Evolutionary conservation across 1,139 yeast genomes (phyloP).

Genomic region (Eremothecium gossypii): DNA sequence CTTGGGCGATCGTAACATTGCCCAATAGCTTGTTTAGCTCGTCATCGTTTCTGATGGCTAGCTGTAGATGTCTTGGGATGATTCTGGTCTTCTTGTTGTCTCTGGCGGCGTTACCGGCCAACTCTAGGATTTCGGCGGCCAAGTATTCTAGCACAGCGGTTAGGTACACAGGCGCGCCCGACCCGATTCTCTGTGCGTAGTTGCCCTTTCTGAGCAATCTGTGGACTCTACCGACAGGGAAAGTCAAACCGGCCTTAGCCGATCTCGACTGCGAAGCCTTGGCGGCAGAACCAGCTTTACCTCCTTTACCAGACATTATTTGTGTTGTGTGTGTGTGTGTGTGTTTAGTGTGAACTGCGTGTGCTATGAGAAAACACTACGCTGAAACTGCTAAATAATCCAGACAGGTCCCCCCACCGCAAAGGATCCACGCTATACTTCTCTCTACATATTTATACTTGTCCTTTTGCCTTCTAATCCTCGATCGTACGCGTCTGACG

Average conservation of each 20-base stretch:
- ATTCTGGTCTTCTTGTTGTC: slow-evolving; percentile 98
- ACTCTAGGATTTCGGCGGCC: slow-evolving; percentile 94
- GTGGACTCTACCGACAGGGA: slow-evolving; percentile 99
- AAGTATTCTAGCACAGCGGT: slow-evolving; percentile 94
- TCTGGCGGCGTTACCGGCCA: slow-evolving; percentile 99
- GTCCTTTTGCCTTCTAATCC: too few relatives aligned
- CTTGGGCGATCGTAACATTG: slow-evolving; percentile 91
- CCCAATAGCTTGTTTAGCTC: slow-evolving; percentile 91
- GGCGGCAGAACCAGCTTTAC: slow-evolving; percentile 87
- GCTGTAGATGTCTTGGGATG: slow-evolving; percentile 96
- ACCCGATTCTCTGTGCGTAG: slow-evolving; percentile 98
- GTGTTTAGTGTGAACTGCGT: background rate
- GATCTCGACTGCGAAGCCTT: slow-evolving; percentile 97
- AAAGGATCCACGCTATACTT: too few relatives aligned
- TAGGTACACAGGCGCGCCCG: slow-evolving; percentile 94
- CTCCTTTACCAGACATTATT: slow-evolving; percentile 96
- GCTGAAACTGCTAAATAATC: too few relatives aligned
- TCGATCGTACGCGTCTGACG: too few relatives aligned
- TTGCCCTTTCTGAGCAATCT: slow-evolving; percentile 95
- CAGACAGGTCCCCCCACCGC: too few relatives aligned
- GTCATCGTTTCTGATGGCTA: slow-evolving; percentile 97
- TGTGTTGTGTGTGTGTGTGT: background rate
- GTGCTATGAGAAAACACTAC: too few relatives aligned
- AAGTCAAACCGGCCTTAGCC: slow-evolving; percentile 95
- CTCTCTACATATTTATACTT: too few relatives aligned